Percentiles rank a stretch among this genome's conserved stretches.
phyloP scores from a whole-genome alignment of 306 rosid species.

The Phaseolus lunatus region DNA sequence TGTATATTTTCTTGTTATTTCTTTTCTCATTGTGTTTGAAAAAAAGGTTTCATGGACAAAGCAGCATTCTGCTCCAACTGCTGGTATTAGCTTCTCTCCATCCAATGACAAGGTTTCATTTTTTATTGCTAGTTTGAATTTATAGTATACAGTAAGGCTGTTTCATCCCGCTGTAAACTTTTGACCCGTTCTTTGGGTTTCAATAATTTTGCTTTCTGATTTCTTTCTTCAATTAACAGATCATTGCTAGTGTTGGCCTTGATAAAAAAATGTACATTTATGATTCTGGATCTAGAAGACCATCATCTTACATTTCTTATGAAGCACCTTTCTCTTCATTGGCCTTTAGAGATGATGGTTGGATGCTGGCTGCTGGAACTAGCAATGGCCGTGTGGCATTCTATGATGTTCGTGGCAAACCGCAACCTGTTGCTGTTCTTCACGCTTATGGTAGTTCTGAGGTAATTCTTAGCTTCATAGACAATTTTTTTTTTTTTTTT shows the following conservation, averaged over 20 bases:
- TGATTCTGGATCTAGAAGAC: slow-evolving; percentile 87
- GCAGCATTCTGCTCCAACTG: slow-evolving; percentile 99
- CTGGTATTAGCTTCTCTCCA: slow-evolving; percentile 96
- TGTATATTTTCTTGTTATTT: slow-evolving; percentile 20
- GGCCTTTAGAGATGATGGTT: slow-evolving; percentile 96
- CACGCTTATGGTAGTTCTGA: slow-evolving; percentile 77
- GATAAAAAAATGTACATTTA: slow-evolving; percentile 94
- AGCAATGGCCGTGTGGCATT: slow-evolving; percentile 95
- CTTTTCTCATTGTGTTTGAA: background rate
- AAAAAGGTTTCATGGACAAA: slow-evolving; percentile 90
- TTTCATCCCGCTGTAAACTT: slow-evolving; percentile 37
- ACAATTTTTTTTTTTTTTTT: slow-evolving; percentile 40
- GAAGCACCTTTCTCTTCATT: slow-evolving; percentile 95
- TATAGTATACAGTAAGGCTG: slow-evolving; percentile 29
- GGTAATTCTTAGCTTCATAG: slow-evolving; percentile 45
- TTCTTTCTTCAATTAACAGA: slow-evolving; percentile 63
- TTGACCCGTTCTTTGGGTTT: slow-evolving; percentile 38
- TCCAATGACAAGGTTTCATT: slow-evolving; percentile 91
- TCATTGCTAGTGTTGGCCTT: slow-evolving; percentile 92
- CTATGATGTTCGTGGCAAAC: slow-evolving; percentile 97
- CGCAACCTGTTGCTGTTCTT: slow-evolving; percentile 89
- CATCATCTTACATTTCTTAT: slow-evolving; percentile 80
- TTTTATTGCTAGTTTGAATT: slow-evolving; percentile 33
- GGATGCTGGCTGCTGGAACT: slow-evolving; percentile 96
- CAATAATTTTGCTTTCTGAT: slow-evolving; percentile 44